Conservation (phyloP, 306 rosid species). For the Pterocarpus macrocarpus region DNA sequence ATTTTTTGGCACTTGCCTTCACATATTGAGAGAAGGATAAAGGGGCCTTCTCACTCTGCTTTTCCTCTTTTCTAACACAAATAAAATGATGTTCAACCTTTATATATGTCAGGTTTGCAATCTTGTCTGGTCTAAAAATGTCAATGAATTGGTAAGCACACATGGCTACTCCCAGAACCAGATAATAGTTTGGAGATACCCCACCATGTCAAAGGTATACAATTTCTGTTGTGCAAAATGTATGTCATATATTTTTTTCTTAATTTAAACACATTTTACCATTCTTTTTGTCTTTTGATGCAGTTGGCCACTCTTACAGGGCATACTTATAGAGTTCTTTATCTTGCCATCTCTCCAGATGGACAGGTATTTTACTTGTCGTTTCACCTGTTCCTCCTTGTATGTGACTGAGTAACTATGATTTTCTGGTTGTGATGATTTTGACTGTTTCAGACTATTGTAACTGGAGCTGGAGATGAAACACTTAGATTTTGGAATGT, state of each 20-base stretch:
- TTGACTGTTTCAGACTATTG: constrained; percentile 80
- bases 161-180: constrained; percentile 99
- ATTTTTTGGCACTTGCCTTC: constrained; percentile 40
- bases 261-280: constrained; percentile 15
- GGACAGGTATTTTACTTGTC: constrained; percentile 81
- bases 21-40: constrained; percentile 21
- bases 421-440: constrained; percentile 22
- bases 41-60: not conserved
- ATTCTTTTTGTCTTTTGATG: constrained; percentile 41
- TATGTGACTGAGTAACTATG: not conserved
- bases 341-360: constrained; percentile 97
- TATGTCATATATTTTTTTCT: constrained; percentile 4
- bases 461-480: constrained; percentile 99
- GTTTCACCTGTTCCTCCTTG: constrained; percentile 12
- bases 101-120: constrained; percentile 83
- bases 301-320: constrained; percentile 97
- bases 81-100: constrained; percentile 37
- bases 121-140: constrained; percentile 99
- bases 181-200: constrained; percentile 98
- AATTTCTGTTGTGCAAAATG: constrained; percentile 19
- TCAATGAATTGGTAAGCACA: constrained; percentile 96
- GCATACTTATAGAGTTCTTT: constrained; percentile 92
- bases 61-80: constrained; percentile 15
- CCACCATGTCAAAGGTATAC: constrained; percentile 93
- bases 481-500: constrained; percentile 98